Evolutionary conservation across 495 filamentous ascomycete genomes (phyloP).

Genomic region (Aspergillus indologenus): DNA sequence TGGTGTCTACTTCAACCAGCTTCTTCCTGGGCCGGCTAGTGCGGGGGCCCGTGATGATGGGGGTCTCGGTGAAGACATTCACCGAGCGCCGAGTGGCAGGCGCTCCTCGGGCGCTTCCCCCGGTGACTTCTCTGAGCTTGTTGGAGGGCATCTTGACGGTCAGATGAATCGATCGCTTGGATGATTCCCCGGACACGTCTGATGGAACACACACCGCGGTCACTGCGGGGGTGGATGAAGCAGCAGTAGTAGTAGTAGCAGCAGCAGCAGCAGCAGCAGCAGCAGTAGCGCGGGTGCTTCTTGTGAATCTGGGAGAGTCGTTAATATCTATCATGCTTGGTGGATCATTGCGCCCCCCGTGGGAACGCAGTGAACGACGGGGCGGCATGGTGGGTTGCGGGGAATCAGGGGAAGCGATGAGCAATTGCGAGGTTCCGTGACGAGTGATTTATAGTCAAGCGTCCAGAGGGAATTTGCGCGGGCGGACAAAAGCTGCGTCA

Average conservation of each 20-base stretch:
- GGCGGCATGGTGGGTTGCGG: constrained; percentile 38
- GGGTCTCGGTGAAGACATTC: constrained; percentile 51
- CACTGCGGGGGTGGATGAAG: constrained; percentile 32
- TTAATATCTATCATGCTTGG: constrained; percentile 40
- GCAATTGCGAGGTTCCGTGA: constrained; percentile 46
- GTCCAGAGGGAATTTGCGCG: constrained; percentile 1
- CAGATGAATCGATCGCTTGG: constrained; percentile 64
- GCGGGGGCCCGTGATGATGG: constrained; percentile 61
- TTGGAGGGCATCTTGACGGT: constrained; percentile 82
- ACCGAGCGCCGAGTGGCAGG: constrained; percentile 34
- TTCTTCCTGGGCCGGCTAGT: constrained; percentile 63
- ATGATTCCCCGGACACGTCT: constrained; percentile 50
- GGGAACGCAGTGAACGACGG: constrained; percentile 51
- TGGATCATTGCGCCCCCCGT: constrained; percentile 35
- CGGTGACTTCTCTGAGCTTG: constrained; percentile 75
- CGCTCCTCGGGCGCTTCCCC: constrained; percentile 26
- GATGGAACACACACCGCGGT: constrained; percentile 56
- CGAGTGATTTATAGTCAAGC: background rate
- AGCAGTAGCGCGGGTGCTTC: constrained; percentile 30
- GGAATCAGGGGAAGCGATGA: constrained; percentile 39
- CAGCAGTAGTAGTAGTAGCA: constrained; percentile 18
- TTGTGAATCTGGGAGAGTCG: constrained; percentile 30
- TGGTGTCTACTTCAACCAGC: constrained; percentile 63
- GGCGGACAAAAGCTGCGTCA: background rate
- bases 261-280: constrained; percentile 20